Conservation (phyloP, 306 rosid genomes). For the Lathyrus oleraceus region DNA sequence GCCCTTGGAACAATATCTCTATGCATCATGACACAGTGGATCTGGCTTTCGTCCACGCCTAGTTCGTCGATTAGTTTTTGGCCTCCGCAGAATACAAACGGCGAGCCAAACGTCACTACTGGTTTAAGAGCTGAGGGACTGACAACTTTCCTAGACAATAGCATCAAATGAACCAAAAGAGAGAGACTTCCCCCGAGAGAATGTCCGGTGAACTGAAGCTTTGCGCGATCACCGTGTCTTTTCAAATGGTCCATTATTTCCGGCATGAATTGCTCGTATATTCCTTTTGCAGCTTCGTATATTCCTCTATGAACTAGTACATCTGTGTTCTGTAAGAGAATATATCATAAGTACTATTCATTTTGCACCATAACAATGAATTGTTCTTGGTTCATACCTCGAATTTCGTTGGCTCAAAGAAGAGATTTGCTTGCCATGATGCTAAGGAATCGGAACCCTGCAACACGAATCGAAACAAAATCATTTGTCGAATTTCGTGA, state of each 20-base stretch:
- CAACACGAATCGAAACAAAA: constrained; percentile 30
- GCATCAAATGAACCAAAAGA: constrained; percentile 86
- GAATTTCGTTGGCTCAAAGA: constrained; percentile 90
- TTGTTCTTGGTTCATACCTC: constrained; percentile 61
- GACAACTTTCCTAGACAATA: constrained; percentile 58
- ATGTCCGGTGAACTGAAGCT: constrained; percentile 88
- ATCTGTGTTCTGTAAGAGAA: constrained; percentile 58
- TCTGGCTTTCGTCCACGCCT: constrained; percentile 66
- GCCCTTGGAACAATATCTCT: constrained; percentile 98
- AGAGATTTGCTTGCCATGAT: constrained; percentile 95
- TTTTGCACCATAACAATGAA: not conserved
- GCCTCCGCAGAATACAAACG: constrained; percentile 94
- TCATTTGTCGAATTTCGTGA: not conserved
- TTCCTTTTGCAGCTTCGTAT: constrained; percentile 94
- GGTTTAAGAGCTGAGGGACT: constrained; percentile 68
- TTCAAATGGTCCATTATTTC: constrained; percentile 69
- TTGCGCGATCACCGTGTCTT: constrained; percentile 66
- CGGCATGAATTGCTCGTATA: constrained; percentile 83
- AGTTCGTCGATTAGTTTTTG: constrained; percentile 55
- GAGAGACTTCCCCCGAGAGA: constrained; percentile 97
- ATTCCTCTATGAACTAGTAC: constrained; percentile 92
- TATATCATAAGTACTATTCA: not conserved
- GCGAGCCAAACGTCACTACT: constrained; percentile 87
- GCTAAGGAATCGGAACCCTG: constrained; percentile 92
- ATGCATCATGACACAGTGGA: constrained; percentile 84